These are phyloP conservation scores for Pseudogymnoascus verrucosus DNA, from an alignment of 2,329 filamentous ascomycete species.

Conservation along the genomic window DNA sequence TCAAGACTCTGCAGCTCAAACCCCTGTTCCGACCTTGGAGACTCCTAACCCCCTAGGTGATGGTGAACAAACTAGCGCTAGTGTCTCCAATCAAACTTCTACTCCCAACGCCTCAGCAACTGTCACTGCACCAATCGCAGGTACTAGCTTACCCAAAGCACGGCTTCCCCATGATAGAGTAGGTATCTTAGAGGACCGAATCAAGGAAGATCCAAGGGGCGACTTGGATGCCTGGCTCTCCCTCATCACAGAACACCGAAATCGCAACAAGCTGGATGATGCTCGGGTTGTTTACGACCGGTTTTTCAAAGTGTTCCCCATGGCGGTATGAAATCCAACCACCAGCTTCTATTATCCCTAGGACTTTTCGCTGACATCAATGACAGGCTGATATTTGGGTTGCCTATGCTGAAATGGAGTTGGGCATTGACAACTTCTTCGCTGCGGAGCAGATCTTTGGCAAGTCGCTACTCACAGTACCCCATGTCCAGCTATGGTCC, in stretches of 20 bases:
- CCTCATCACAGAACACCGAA: constrained; percentile 77
- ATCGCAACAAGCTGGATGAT: constrained; percentile 73
- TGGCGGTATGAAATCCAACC: constrained; percentile 61
- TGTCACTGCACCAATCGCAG: not conserved
- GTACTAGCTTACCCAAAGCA: constrained; percentile 23
- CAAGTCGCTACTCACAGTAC: constrained; percentile 67
- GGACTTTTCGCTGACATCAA: constrained; percentile 27
- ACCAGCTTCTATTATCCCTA: constrained; percentile 11
- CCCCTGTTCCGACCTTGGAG: constrained; percentile 12
- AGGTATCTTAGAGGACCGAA: constrained; percentile 67
- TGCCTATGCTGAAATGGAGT: constrained; percentile 80
- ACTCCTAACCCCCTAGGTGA: constrained; percentile 9
- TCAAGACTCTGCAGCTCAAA: constrained; percentile 1
- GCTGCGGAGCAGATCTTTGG: constrained; percentile 78
- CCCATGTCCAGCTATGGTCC: constrained; percentile 82
- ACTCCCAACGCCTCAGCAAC: not conserved
- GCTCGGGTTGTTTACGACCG: constrained; percentile 73
- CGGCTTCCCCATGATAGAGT: constrained; percentile 29
- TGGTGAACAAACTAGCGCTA: constrained; percentile 8
- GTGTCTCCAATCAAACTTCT: constrained; percentile 15
- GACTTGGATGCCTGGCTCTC: constrained; percentile 87
- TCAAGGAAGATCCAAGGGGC: constrained; percentile 85
- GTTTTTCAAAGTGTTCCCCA: constrained; percentile 81
- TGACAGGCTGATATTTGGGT: constrained; percentile 83
- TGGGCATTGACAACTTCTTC: constrained; percentile 73